Evolutionary conservation across 306 rosid species (phyloP), one percentile per base, ranked within the genome.

Genomic region (Rubus idaeus): DNA sequence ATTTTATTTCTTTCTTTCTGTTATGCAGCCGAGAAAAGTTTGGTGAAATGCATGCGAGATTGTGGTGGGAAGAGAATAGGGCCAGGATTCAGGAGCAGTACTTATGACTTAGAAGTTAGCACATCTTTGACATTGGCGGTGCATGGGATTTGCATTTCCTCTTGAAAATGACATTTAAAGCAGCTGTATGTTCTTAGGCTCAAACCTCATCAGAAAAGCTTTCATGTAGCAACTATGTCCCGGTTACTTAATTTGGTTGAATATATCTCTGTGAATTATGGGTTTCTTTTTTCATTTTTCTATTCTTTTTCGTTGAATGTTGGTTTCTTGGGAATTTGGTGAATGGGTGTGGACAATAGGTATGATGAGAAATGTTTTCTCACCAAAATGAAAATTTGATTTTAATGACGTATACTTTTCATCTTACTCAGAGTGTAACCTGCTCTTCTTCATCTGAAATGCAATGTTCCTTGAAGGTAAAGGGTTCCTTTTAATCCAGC

Each of bases 11-110:
- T 3, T 17, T 17, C 39, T 51, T 78, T 42, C 4, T 65, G 21
- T 79, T 58, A 49, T 47, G 45, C 93, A 93, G 98, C 90, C 98
- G 98, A 66, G 97, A 93, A 76, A 91, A 57, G 80, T 93, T 93
- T 6, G 93, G 97, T 41, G 98, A 93, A 88, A 85, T 79, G 90
- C 91, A 90, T 26, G 98, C 98, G 0, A 88, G 98, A 83, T 82
- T 91, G 78, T 93, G 98, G 98, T 93, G 98, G 98, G 96, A 91
- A 76, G 95, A 89, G 79, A 93, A 93, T 80, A 93, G 94, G 35
- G 90, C 87, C 0, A 87, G 98, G 93, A 91, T 93, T 80, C 98
- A 91, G 83, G 97, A 93, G 70, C 97, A 93, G 78, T 93, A 93
- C 84, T 85, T 92, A 82, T 87, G 81, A 86, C 70, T 58, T 56